phyloP scores from a whole-genome alignment of 2,329 filamentous ascomycete species.

The Cercospora berteroae region DNA sequence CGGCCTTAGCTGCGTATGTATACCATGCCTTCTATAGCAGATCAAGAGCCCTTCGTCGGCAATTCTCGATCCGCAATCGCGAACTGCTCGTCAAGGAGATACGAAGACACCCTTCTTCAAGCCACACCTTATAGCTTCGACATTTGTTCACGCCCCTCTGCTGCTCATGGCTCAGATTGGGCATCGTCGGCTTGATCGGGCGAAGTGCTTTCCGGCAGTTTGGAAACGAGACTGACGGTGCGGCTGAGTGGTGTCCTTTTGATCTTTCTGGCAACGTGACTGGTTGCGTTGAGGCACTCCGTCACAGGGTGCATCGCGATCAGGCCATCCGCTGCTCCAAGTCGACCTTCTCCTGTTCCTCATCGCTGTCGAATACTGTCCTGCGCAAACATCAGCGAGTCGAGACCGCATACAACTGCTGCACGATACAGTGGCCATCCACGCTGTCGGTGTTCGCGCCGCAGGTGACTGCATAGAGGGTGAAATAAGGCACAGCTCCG shows the following conservation, averaged over 20 bases:
- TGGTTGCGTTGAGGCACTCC: neutral
- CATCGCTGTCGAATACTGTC: neutral
- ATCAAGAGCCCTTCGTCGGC: neutral
- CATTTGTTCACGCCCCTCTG: neutral
- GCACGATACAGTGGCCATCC: neutral
- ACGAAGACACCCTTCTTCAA: neutral
- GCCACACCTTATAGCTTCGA: neutral
- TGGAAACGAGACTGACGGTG: constrained; percentile 9
- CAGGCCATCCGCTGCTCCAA: neutral
- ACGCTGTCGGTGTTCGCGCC: neutral
- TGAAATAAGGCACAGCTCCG: constrained; percentile 5
- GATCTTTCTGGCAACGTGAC: constrained; percentile 1
- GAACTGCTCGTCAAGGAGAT: neutral
- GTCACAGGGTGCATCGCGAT: neutral
- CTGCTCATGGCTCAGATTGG: neutral
- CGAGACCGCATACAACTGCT: neutral
- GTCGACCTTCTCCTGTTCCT: neutral
- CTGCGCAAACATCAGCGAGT: neutral
- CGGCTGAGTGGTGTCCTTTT: neutral
- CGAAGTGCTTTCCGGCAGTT: neutral
- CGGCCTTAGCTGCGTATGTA: neutral
- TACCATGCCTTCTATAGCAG: neutral
- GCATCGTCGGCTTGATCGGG: constrained; percentile 9
- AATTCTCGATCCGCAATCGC: neutral
- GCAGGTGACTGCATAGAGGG: neutral